These are phyloP conservation scores for Carnegiea gigantea DNA, from an alignment of 179 eudicot species.

Conservation along the genomic window DNA sequence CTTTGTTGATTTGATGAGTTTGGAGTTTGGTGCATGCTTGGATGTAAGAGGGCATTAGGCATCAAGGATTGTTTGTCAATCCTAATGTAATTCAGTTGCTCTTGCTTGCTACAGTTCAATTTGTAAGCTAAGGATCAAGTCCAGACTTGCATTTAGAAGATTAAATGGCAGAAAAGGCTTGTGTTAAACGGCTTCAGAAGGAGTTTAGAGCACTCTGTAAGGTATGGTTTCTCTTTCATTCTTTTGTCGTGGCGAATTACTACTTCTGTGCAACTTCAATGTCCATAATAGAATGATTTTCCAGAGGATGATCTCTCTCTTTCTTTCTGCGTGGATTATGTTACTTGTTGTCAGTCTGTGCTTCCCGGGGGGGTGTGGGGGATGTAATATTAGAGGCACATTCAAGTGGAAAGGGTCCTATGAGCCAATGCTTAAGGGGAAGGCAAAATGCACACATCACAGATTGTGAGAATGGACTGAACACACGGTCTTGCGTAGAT, in stretches of 20 bases:
- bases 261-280: background rate
- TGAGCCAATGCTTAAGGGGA: background rate
- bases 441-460: background rate
- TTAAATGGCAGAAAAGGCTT: slow-evolving; percentile 88
- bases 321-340: background rate
- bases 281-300: background rate
- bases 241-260: background rate
- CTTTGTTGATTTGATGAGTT: background rate
- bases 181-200: slow-evolving; percentile 94
- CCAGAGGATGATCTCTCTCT: background rate
- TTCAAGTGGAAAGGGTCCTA: background rate
- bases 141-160: slow-evolving; percentile 26
- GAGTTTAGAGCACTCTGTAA: slow-evolving; percentile 89
- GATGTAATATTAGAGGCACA: background rate
- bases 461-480: background rate
- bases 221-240: slow-evolving; percentile 42
- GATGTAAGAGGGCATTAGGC: background rate
- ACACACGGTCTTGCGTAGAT: background rate
- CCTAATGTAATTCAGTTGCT: background rate
- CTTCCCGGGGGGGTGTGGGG: background rate
- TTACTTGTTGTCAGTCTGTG: background rate
- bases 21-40: background rate
- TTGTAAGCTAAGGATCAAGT: slow-evolving; percentile 28
- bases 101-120: slow-evolving; percentile 12
- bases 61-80: background rate